Evolutionary conservation across 306 rosid species (phyloP).

Genomic region (Fagus crenata): DNA sequence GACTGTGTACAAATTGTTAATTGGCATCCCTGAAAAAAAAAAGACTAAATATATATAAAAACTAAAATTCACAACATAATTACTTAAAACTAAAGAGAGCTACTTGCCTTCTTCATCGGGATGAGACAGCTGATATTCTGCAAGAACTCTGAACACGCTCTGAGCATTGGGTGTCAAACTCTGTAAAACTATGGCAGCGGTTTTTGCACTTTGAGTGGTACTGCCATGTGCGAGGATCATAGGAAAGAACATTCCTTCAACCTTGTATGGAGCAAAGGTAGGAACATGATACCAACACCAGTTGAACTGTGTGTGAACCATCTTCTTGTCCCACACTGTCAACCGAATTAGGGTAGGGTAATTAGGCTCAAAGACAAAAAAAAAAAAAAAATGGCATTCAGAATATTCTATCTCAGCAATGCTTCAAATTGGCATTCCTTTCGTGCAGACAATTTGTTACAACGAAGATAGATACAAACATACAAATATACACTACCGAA

Average conservation of each 20-base stretch:
- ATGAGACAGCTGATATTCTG: conserved; percentile 74
- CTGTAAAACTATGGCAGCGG: conserved; percentile 79
- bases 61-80: conserved; percentile 20
- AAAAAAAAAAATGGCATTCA: background rate
- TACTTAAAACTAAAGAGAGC: conserved; percentile 17
- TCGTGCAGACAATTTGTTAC: conserved; percentile 1
- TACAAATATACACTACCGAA: conserved; percentile 7
- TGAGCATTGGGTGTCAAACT: conserved; percentile 97
- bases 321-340: conserved; percentile 97
- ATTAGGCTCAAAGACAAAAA: background rate
- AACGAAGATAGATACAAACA: background rate
- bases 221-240: conserved; percentile 72
- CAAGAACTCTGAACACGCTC: conserved; percentile 84
- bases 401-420: background rate
- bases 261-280: conserved; percentile 76
- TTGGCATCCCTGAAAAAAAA: conserved; percentile 67
- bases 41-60: background rate
- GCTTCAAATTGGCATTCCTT: conserved; percentile 13
- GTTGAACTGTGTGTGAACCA: conserved; percentile 84
- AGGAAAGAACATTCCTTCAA: conserved; percentile 83
- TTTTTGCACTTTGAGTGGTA: conserved; percentile 73
- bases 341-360: conserved; percentile 16
- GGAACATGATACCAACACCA: conserved; percentile 98
- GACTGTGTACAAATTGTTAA: conserved; percentile 55
- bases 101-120: conserved; percentile 78